Base-by-base conservation (phyloP, 1,139 yeast genomes). In the Yamadazyma sp. region DNA sequence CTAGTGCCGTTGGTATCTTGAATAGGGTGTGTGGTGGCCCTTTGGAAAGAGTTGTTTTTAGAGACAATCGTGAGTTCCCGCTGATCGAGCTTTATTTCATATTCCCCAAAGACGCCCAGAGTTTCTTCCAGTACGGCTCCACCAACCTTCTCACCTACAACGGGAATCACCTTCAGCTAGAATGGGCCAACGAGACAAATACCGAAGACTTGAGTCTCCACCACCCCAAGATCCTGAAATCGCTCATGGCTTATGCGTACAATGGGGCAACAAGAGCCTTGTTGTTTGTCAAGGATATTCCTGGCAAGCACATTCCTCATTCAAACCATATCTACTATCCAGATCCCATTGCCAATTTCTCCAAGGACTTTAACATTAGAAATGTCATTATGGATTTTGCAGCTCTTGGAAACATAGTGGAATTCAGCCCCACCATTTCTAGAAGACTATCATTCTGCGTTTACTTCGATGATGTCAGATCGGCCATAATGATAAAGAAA, bases 1-100 rank as follows among this genome's bases (percentile, higher is more conserved):
- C 53, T 34, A 81, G 86, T 6, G 47, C 80, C 5, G 68, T 66
- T 21, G 65, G 78, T 25, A 57, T 85, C 10, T 49, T 86, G 13
- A 59, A 79, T 1, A 86, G 81, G 45, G 67, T 85, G 0, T 65
- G 73, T 50, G 95, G 95, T 0, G 96, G 96, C 0, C 88, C 92
- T 0, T 60, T 86, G 33, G 89, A 84, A 47, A 72, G 70, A 44
- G 54, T 83, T 2, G 62, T 57, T 2, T 55, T 34, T 26, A 50
- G 52, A 34, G 57, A 54, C 7, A 45, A 47, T 12, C 46, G 45
- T 10, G 37, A 39, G 20, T n/a, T 23, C 2, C 40, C 45, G 4
- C 17, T 22, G 13, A 38, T 82, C 13, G 82, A 80, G 46, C 45
- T 85, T 2, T 69, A 74, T 50, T 87, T 82, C 52, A 54, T 78